These are phyloP conservation scores for Trametes sanguinea DNA, from an alignment of 768 basidiomycete species.

Conservation along the genomic window DNA sequence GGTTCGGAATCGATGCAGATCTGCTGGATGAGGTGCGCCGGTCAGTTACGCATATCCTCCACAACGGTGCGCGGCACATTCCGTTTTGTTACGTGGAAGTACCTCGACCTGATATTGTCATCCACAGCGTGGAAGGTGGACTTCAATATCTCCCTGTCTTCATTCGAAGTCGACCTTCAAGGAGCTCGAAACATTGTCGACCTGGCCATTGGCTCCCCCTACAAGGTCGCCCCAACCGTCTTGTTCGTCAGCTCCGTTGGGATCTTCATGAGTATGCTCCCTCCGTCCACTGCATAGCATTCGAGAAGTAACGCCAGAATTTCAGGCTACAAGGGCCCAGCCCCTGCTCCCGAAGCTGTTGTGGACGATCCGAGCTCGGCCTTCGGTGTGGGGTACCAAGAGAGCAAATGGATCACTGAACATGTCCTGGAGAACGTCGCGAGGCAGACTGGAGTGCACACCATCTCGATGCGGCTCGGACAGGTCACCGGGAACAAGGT, in stretches of 20 bases:
- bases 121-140: constrained; percentile 37
- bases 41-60: constrained; percentile 41
- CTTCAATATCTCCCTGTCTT: constrained; percentile 35
- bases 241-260: constrained; percentile 39
- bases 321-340: constrained; percentile 22
- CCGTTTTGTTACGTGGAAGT: not conserved
- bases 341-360: constrained; percentile 4
- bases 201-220: constrained; percentile 37
- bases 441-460: constrained; percentile 24
- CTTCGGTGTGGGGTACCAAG: constrained; percentile 34
- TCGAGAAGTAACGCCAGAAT: not conserved
- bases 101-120: not conserved
- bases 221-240: constrained; percentile 32
- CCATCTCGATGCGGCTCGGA: constrained; percentile 39
- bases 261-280: constrained; percentile 29
- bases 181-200: constrained; percentile 39
- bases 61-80: constrained; percentile 34
- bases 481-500: constrained; percentile 39
- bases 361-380: constrained; percentile 25
- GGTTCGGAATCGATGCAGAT: constrained; percentile 33
- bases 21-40: constrained; percentile 32
- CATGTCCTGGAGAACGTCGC: constrained; percentile 26
- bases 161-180: constrained; percentile 35
- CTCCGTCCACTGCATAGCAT: not conserved
- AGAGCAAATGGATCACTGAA: constrained; percentile 38